Evolutionary conservation across 1,284 basidiomycete genomes (phyloP), one percentile per base, ranked within the genome.

Genomic region (Singerocomus rubriflavus): DNA sequence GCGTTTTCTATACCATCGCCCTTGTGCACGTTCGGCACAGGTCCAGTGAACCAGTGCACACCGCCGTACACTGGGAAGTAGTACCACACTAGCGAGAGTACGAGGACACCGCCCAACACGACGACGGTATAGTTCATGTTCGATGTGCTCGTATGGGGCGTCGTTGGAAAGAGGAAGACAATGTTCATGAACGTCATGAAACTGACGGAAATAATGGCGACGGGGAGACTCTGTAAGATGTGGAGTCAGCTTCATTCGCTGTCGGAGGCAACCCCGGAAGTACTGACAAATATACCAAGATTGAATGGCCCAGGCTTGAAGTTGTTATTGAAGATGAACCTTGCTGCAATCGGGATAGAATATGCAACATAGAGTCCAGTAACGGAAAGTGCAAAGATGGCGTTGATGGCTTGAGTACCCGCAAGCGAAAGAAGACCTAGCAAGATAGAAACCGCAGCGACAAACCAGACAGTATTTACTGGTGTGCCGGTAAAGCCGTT

Each of bases 81-180:
- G 60, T 82, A 88, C 73, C 80, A 86, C 1, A 75, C 40, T 17
- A 85, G 55, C 5, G 81, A 81, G 21, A 84, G 69, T 2, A 72
- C 39, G 44, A 87, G 64, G 10, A 79, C 75, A 6, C 82, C 82
- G 17, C 75, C 78, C 5, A 81, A 66, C 10, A 87, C 82, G 30
- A 82, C 81, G 40, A 81, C 71, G 0, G 79, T 78, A 58, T 88
- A 88, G 66, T 88, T 88, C 86, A 88, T 88, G 53, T 73, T 68
- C 14, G 61, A 47, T 2, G 72, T 74, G 26, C 52, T 62, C 5
- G 79, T 71, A 7, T 69, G 61, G 5, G 81, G 77, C 10, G 71
- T 74, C 2, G 75, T 67, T 0, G 85, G 85, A 71, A 88, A 87
- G 42, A 84, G 67, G 70, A 86, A 82, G 2, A 86, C 76, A 51